Conservation (phyloP, 306 rosid species). For the Cucurbita pepo region DNA sequence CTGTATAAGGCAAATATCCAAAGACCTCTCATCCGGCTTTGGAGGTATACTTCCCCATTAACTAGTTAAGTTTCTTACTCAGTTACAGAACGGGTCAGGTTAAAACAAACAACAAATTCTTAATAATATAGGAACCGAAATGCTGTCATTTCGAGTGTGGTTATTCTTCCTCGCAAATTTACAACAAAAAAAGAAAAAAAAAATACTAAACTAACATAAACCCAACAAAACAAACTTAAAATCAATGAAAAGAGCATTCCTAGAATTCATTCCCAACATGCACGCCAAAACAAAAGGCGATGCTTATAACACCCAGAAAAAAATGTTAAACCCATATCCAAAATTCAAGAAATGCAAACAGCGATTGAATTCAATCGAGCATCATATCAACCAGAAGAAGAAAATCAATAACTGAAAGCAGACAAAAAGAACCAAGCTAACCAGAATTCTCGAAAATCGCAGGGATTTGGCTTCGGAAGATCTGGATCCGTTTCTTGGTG, state of each 20-base stretch:
- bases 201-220: background rate
- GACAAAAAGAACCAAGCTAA: constrained; percentile 10
- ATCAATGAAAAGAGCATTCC: background rate
- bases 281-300: background rate
- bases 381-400: background rate
- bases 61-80: background rate
- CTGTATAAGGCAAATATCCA: background rate
- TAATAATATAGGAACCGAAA: background rate
- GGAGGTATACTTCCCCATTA: background rate
- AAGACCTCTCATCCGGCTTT: background rate
- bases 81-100: background rate
- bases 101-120: background rate
- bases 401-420: background rate
- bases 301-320: background rate
- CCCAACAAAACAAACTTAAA: background rate
- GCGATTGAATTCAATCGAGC: background rate
- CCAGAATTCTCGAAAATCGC: constrained; percentile 35
- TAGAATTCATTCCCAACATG: background rate
- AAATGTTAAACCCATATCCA: background rate
- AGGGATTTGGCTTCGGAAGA: constrained; percentile 59
- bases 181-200: background rate
- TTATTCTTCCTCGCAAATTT: background rate
- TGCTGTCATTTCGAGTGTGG: background rate
- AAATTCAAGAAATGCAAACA: background rate
- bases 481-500: constrained; percentile 47